Evolutionary conservation across 148 eudicot genomes (phyloP).

Genomic region (Arbutus unedo): DNA sequence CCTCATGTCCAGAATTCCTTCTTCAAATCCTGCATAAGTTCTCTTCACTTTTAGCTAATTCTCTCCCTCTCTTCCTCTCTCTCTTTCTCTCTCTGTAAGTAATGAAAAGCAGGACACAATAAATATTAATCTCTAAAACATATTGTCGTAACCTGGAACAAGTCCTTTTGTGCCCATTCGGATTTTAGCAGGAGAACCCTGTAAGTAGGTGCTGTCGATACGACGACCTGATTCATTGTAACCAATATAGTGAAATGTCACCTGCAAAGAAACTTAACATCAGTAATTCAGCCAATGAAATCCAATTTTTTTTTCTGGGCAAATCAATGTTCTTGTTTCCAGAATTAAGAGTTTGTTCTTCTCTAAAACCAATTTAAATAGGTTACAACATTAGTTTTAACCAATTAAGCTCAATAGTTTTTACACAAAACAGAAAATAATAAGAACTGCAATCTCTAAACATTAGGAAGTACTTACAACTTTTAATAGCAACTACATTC

Average conservation of each 20-base stretch:
- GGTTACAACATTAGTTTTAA: neutral
- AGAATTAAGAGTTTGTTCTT: neutral
- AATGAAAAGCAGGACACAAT: neutral
- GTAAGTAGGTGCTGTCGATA: conserved; percentile 90
- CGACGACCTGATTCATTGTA: conserved; percentile 98
- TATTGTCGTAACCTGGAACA: conserved; percentile 61
- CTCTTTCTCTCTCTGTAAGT: too few relatives aligned
- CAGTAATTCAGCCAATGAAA: neutral
- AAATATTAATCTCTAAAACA: neutral
- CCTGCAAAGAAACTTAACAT: conserved; percentile 37
- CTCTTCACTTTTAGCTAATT: conserved; percentile 1
- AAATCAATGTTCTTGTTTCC: neutral
- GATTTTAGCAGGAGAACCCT: conserved; percentile 88
- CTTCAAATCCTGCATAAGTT: conserved; percentile 70
- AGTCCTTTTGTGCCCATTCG: conserved; percentile 85
- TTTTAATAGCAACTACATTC: neutral
- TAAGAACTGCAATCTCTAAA: neutral
- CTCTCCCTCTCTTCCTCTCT: neutral
- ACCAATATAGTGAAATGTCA: conserved; percentile 82
- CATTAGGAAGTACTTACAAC: neutral
- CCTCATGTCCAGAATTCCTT: conserved; percentile 91
- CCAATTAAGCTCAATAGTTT: neutral
- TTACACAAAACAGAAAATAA: neutral
- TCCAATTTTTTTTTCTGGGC: neutral
- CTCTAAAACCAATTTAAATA: neutral